A percentile compares a stretch with the other conserved stretches of the same genome.
These are phyloP conservation scores for Chaetomium sp. DNA, from an alignment of 2,329 filamentous ascomycete species.

Conservation along the genomic window DNA sequence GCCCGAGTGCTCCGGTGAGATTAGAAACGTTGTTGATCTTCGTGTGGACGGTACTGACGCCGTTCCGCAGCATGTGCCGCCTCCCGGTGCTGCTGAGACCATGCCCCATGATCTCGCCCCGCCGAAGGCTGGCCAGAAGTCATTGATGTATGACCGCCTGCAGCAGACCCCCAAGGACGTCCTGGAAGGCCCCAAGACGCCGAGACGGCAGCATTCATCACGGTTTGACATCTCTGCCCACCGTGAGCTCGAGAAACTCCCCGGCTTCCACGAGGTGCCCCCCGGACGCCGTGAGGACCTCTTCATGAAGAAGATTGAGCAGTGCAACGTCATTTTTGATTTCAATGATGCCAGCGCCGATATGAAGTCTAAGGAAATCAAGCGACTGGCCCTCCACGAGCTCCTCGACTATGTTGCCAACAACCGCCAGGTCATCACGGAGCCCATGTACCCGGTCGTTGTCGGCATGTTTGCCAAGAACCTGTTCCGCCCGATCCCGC, in stretches of 20 bases:
- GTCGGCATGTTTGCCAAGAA: constrained; percentile 99
- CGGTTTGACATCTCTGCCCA: constrained; percentile 97
- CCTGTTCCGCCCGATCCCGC: constrained; percentile 93
- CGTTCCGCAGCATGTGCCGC: constrained; percentile 73
- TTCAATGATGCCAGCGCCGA: constrained; percentile 98
- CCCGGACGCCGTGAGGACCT: constrained; percentile 93
- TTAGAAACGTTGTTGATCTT: constrained; percentile 15
- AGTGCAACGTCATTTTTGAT: constrained; percentile 99
- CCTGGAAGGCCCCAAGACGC: constrained; percentile 90
- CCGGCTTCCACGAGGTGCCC: constrained; percentile 95
- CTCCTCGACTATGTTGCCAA: constrained; percentile 97
- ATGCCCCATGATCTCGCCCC: constrained; percentile 97
- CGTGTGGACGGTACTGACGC: constrained; percentile 30
- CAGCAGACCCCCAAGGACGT: constrained; percentile 96
- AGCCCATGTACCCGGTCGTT: constrained; percentile 97
- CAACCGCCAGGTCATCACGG: constrained; percentile 96
- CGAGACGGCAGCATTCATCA: constrained; percentile 95
- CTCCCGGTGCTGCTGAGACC: constrained; percentile 90
- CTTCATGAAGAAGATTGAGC: constrained; percentile 99
- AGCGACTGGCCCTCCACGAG: constrained; percentile 92
- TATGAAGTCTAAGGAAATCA: constrained; percentile 99
- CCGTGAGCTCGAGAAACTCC: constrained; percentile 93
- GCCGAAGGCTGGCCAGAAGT: constrained; percentile 89
- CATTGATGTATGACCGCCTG: constrained; percentile 81
- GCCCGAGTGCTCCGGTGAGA: constrained; percentile 87